Evolutionary conservation across 2,329 filamentous ascomycete species (phyloP).

Genomic region (Talaromyces verruculosus): DNA sequence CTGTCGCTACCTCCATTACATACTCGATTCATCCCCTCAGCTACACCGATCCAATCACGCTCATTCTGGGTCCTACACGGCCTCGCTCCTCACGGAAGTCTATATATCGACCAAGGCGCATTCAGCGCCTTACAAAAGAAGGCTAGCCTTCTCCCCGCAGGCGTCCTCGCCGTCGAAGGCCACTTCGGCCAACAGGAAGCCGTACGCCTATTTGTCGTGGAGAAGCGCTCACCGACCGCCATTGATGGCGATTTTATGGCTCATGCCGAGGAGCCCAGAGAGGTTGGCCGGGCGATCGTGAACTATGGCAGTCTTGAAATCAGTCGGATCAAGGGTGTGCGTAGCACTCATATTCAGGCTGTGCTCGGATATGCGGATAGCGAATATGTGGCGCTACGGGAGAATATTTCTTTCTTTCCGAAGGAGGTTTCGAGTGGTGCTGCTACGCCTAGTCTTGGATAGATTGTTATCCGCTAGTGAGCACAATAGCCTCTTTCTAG

Average conservation of each 20-base stretch:
- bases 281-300: slow-evolving; percentile 85
- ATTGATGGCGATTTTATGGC: slow-evolving; percentile 43
- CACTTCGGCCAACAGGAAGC: slow-evolving; percentile 90
- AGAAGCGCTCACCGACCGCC: slow-evolving; percentile 51
- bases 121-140: slow-evolving; percentile 76
- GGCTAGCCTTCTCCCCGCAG: slow-evolving; percentile 83
- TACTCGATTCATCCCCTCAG: slow-evolving; percentile 86
- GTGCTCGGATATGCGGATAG: slow-evolving; percentile 89
- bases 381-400: slow-evolving; percentile 86
- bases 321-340: slow-evolving; percentile 74
- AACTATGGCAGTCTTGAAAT: slow-evolving; percentile 92
- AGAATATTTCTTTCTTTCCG: slow-evolving; percentile 77
- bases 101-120: slow-evolving; percentile 92
- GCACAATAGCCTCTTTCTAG: neutral
- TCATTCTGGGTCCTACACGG: slow-evolving; percentile 98
- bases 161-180: slow-evolving; percentile 86
- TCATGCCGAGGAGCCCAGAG: slow-evolving; percentile 52
- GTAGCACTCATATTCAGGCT: slow-evolving; percentile 76
- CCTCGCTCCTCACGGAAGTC: slow-evolving; percentile 80
- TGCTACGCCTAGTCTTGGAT: slow-evolving; percentile 28
- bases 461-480: neutral
- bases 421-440: slow-evolving; percentile 27
- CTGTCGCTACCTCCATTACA: slow-evolving; percentile 64
- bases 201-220: slow-evolving; percentile 79
- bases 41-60: slow-evolving; percentile 82